Percentiles rank a stretch among this genome's conserved stretches.
Conservation (phyloP, 352 stramenopile species). For the Globisporangium middletonii region DNA sequence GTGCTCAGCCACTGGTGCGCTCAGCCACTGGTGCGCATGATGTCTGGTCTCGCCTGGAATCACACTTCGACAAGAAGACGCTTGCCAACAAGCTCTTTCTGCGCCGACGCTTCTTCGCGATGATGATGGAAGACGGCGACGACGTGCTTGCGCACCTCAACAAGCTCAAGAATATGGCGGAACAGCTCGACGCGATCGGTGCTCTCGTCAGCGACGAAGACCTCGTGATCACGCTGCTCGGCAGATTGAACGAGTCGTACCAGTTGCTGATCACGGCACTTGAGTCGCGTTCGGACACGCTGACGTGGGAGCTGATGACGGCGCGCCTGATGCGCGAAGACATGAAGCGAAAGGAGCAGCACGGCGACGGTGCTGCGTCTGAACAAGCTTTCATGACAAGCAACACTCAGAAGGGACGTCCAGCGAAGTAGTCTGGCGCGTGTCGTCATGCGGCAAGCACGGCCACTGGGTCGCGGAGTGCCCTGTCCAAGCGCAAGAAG, state of each 20-base stretch:
- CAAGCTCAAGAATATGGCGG: slow-evolving; percentile 12
- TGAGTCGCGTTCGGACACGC: slow-evolving; percentile 12
- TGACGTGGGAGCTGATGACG: slow-evolving; percentile 15
- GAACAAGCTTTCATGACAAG: not conserved
- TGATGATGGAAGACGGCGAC: slow-evolving; percentile 18
- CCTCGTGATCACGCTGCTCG: slow-evolving; percentile 17
- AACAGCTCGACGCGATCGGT: slow-evolving; percentile 13
- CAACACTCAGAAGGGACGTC: slow-evolving; percentile 23
- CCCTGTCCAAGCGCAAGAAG: not conserved
- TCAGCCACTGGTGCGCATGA: slow-evolving; percentile 10
- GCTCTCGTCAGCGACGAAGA: slow-evolving; percentile 14
- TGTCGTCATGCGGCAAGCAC: slow-evolving; percentile 21
- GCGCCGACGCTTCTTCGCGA: slow-evolving; percentile 18
- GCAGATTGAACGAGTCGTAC: slow-evolving; percentile 17
- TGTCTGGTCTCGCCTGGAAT: slow-evolving; percentile 17
- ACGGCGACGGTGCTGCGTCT: not conserved
- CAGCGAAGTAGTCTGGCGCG: slow-evolving; percentile 37
- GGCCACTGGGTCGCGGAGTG: slow-evolving; percentile 3
- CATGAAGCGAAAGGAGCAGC: slow-evolving; percentile 1
- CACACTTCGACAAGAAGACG: slow-evolving; percentile 19
- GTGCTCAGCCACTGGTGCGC: slow-evolving; percentile 6
- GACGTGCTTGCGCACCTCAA: slow-evolving; percentile 15
- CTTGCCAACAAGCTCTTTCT: slow-evolving; percentile 22
- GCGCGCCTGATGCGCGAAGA: not conserved
- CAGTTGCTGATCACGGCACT: slow-evolving; percentile 24